phyloP scores from a whole-genome alignment of 768 basidiomycete genomes.

The Cyathus striatus region DNA sequence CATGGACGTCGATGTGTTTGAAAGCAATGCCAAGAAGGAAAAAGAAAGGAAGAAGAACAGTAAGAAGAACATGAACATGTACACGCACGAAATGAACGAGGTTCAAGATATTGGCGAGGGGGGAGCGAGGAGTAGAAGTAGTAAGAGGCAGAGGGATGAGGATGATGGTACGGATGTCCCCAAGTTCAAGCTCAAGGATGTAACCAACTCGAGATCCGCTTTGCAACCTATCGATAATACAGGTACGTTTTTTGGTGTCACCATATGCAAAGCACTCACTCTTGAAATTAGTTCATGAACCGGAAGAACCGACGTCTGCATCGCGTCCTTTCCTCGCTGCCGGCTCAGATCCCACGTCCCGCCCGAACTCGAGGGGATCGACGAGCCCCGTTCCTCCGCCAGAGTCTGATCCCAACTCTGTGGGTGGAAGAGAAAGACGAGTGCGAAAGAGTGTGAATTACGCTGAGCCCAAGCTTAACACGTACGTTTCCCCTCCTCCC shows the following conservation, averaged over 20 bases:
- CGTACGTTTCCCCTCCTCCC: constrained; percentile 45
- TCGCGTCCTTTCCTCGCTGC: constrained; percentile 17
- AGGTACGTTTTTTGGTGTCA: too few species aligned
- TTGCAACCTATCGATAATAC: constrained; percentile 40
- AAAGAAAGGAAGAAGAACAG: constrained; percentile 41
- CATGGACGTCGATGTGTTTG: constrained; percentile 28
- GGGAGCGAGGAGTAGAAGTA: constrained; percentile 29
- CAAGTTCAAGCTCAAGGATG: constrained; percentile 55
- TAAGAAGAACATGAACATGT: constrained; percentile 29
- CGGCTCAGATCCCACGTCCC: constrained; percentile 35
- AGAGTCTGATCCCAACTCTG: constrained; percentile 23
- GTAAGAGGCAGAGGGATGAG: constrained; percentile 25
- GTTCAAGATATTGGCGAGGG: constrained; percentile 12
- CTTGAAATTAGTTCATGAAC: constrained; percentile 11
- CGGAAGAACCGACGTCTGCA: constrained; percentile 7
- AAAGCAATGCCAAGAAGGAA: constrained; percentile 36
- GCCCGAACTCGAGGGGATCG: constrained; percentile 44
- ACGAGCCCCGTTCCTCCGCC: constrained; percentile 34
- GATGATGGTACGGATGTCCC: constrained; percentile 28
- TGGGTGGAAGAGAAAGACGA: constrained; percentile 49
- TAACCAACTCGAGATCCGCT: constrained; percentile 51
- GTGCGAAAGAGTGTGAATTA: constrained; percentile 81
- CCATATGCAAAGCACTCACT: too few species aligned
- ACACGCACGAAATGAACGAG: too few species aligned
- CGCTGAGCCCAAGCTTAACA: constrained; percentile 84